These are phyloP conservation scores for Typha latifolia DNA, from an alignment of 176 grass and related monocot species.

Conservation along the genomic window DNA sequence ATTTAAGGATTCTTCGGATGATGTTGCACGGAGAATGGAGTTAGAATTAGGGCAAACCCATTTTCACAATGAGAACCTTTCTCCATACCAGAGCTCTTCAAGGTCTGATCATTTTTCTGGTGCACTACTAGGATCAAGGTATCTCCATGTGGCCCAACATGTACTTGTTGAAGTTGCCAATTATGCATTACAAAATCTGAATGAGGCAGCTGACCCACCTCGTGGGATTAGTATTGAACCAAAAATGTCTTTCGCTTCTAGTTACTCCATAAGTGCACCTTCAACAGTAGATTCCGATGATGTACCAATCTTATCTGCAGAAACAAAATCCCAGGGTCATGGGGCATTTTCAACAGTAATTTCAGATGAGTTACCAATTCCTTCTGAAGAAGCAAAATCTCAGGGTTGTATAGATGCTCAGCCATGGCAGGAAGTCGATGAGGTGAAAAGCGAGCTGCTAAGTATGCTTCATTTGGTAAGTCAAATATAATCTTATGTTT, in stretches of 20 bases:
- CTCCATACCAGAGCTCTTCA: slow-evolving; percentile 5
- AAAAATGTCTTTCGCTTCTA: slow-evolving; percentile 27
- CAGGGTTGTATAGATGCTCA: neutral
- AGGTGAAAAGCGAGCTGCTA: slow-evolving; percentile 35
- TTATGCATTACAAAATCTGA: slow-evolving; percentile 28
- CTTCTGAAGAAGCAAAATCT: slow-evolving; percentile 19
- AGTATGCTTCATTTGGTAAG: slow-evolving; percentile 57
- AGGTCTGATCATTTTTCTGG: slow-evolving; percentile 23
- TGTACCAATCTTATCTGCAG: too few species aligned
- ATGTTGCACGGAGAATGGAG: too few species aligned
- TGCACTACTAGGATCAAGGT: slow-evolving; percentile 44
- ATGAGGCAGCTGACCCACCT: slow-evolving; percentile 5
- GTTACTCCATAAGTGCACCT: too few species aligned
- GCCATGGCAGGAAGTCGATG: slow-evolving; percentile 15
- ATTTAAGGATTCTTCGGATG: too few species aligned
- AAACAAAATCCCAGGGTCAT: too few species aligned
- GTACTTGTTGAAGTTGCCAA: slow-evolving; percentile 43
- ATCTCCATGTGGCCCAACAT: slow-evolving; percentile 43
- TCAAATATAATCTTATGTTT: neutral
- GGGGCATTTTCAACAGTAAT: slow-evolving; percentile 10
- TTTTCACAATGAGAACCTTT: neutral
- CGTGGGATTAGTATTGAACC: slow-evolving; percentile 16
- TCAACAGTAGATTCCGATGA: too few species aligned
- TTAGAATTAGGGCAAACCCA: neutral
- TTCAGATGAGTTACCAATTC: slow-evolving; percentile 17